These are phyloP conservation scores for Dujonia santamariae DNA, from an alignment of 1,139 yeast genomes.

Conservation along the genomic window DNA sequence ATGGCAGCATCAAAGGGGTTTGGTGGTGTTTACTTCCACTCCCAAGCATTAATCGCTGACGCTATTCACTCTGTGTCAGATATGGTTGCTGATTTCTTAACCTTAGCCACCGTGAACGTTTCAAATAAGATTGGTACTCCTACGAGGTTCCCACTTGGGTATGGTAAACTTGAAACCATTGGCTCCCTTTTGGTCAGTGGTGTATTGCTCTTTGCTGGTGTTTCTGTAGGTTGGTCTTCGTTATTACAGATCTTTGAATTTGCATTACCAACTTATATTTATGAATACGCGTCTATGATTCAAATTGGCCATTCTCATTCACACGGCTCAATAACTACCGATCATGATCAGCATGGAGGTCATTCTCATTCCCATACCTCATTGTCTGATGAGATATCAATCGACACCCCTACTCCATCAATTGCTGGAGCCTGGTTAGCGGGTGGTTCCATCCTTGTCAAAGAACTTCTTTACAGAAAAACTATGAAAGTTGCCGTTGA, in stretches of 20 bases:
- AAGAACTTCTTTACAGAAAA: conserved; percentile 81
- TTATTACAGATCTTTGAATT: conserved; percentile 68
- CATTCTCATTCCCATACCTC: conserved; percentile 34
- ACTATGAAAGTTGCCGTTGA: conserved; percentile 75
- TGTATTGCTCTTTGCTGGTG: conserved; percentile 80
- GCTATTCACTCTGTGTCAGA: conserved; percentile 92
- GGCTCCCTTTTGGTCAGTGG: conserved; percentile 89
- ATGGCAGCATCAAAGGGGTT: conserved; percentile 84
- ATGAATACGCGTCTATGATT: conserved; percentile 41
- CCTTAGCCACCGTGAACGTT: conserved; percentile 83
- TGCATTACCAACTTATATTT: conserved; percentile 52
- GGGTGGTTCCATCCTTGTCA: conserved; percentile 76
- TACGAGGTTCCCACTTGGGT: conserved; percentile 74
- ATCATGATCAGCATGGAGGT: background rate
- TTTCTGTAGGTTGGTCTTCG: conserved; percentile 89
- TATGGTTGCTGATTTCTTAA: conserved; percentile 81
- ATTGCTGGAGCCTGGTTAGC: conserved; percentile 97
- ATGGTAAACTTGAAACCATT: conserved; percentile 87
- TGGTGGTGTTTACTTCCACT: conserved; percentile 90
- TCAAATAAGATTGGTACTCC: conserved; percentile 65
- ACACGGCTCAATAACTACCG: conserved; percentile 24
- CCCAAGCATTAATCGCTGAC: conserved; percentile 92
- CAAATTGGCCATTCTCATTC: conserved; percentile 54
- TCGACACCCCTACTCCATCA: conserved; percentile 44
- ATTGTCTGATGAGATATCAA: background rate